Evolutionary conservation across 306 rosid species (phyloP), one percentile per base, ranked within the genome.

Genomic region (Crotalaria pallida): DNA sequence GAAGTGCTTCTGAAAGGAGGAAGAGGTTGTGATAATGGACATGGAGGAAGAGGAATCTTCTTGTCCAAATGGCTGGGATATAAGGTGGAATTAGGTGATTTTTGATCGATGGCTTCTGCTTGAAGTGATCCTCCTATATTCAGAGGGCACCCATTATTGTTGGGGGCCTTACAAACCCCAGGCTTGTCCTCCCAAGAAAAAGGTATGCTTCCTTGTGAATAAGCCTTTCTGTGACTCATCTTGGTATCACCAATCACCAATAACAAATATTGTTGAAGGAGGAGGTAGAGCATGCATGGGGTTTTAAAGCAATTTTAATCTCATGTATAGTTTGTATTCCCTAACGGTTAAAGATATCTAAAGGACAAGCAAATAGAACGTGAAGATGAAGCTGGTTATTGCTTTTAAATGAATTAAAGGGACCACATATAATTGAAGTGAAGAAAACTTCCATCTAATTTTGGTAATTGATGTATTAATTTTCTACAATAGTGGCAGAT

Each of bases 151-250:
- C 67, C 83, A 33, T 62, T 58, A 58, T 73, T 64, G 2, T 63
- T 55, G 40, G 34, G 34, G 34, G 74, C 79, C 84, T 91, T 88
- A 59, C 88, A 88, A 64, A 91, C 71, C 10, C 97, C 96, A 0
- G 96, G 97, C 45, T 79, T 82, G 79, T 84, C 91, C 71, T 91
- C 97, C 97, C 96, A 91, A 1, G 96, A 82, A 53, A 91, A 91
- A 71, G 96, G 97, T 83, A 91, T 77, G 91, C 88, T 91, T 78
- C 97, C 91, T 31, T 83, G 84, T 5, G 97, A 91, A 77, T 80
- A 78, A 77, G 82, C 77, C 68, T 73, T 91, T 41, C 84, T 84
- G 73, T 91, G 91, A 68, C 83, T 87, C 96, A 88, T 84, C 36
- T 27, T 79, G 22, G 21, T 27, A 38, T 29, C 4, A n/a, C n/a